phyloP scores from a whole-genome alignment of 805 yeast species.

The Metschnikowia shivogae region DNA sequence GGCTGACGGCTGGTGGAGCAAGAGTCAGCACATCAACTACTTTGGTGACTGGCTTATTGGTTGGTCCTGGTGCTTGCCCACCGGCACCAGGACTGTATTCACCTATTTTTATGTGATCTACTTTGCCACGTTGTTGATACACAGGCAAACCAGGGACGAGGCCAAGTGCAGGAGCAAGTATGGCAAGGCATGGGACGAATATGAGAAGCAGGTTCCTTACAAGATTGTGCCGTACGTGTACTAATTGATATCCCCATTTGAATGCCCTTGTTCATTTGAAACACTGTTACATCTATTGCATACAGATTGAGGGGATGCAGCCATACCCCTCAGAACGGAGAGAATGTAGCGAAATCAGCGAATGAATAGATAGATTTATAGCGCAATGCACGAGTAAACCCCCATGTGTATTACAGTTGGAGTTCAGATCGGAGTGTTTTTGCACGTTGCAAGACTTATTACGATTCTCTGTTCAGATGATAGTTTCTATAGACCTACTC shows the following conservation, averaged over 20 bases:
- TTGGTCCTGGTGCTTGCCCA: conserved; percentile 87
- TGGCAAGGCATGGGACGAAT: conserved; percentile 81
- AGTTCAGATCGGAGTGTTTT: no score
- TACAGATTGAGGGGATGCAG: no score
- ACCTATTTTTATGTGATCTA: conserved; percentile 85
- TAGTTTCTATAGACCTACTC: conserved; percentile 20
- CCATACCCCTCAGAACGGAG: no score
- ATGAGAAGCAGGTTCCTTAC: conserved; percentile 77
- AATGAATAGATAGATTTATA: no score
- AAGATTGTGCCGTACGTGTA: conserved; percentile 87
- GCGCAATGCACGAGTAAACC: no score
- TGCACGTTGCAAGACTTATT: not conserved
- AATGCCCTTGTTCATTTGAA: not conserved
- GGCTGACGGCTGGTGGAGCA: conserved; percentile 95
- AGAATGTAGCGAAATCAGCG: no score
- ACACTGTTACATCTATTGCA: no score
- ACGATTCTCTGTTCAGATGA: not conserved
- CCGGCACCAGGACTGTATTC: conserved; percentile 75
- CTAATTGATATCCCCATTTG: conserved; percentile 22
- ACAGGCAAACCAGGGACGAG: conserved; percentile 89
- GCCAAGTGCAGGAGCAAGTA: conserved; percentile 84
- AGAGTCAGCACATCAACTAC: conserved; percentile 89
- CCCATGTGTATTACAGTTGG: no score
- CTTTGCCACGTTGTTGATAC: conserved; percentile 77
- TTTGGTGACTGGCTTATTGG: conserved; percentile 94